Percentiles rank a stretch among this genome's conserved stretches.
These are phyloP conservation scores for Lumnitzera littorea DNA, from an alignment of 345 rosid species.

Conservation along the genomic window DNA sequence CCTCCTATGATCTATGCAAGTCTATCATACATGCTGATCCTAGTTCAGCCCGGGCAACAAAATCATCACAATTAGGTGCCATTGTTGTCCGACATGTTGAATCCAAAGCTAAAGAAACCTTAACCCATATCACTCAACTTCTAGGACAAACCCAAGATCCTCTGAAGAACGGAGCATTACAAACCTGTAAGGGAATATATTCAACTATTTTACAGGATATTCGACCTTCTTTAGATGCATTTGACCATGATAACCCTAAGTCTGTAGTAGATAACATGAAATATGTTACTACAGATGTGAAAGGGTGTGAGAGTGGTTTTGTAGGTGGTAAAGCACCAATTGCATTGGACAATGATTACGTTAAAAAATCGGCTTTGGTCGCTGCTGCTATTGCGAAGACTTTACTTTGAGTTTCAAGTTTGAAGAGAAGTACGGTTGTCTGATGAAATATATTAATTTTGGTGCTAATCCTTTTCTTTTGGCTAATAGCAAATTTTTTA, in stretches of 20 bases:
- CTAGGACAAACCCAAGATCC: constrained; percentile 11
- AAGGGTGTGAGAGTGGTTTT: constrained; percentile 17
- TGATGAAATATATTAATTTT: no score
- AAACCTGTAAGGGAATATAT: constrained; percentile 13
- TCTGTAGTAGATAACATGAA: constrained; percentile 11
- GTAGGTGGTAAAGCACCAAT: constrained; percentile 16
- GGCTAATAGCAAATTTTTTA: no score
- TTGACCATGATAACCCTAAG: constrained; percentile 20
- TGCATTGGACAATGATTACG: constrained; percentile 12
- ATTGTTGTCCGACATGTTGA: constrained; percentile 21
- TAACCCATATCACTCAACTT: constrained; percentile 12
- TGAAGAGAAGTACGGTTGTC: not conserved
- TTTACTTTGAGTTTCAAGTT: constrained; percentile 13
- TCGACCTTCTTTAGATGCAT: constrained; percentile 12
- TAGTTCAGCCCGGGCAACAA: not conserved
- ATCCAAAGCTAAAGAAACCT: constrained; percentile 7
- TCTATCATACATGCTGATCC: constrained; percentile 13
- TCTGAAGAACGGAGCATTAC: constrained; percentile 8
- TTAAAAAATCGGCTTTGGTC: constrained; percentile 13
- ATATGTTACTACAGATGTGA: constrained; percentile 16
- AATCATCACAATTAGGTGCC: constrained; percentile 14
- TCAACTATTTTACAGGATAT: constrained; percentile 14
- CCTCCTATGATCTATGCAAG: constrained; percentile 10
- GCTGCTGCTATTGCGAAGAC: constrained; percentile 22
- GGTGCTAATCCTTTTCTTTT: no score